Percentiles rank a stretch among this genome's conserved stretches.
phyloP scores from a whole-genome alignment of 495 filamentous ascomycete genomes.

The Aspergillus heteromorphus region DNA sequence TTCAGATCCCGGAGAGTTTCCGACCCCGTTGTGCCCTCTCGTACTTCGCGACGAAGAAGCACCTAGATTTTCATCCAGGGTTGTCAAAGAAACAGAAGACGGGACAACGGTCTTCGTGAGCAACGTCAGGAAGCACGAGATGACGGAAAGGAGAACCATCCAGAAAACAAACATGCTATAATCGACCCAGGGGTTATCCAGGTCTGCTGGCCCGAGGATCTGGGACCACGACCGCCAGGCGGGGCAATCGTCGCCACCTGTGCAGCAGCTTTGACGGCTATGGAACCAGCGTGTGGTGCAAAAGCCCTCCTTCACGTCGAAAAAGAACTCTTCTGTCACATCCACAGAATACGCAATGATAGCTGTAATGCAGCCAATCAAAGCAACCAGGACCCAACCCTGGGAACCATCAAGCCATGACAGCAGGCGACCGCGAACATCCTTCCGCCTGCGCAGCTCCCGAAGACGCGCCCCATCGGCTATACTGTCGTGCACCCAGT shows the following conservation, averaged over 20 bases:
- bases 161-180: conserved; percentile 66
- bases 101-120: conserved; percentile 88
- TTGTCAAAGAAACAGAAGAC: conserved; percentile 76
- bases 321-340: conserved; percentile 74
- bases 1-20: conserved; percentile 36
- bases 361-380: conserved; percentile 86
- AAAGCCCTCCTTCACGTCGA: conserved; percentile 88
- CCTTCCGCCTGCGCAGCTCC: conserved; percentile 72
- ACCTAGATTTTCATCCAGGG: conserved; percentile 77
- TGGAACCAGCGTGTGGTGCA: conserved; percentile 68
- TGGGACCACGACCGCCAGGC: conserved; percentile 75
- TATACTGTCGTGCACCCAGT: conserved; percentile 98
- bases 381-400: conserved; percentile 88
- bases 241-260: conserved; percentile 55
- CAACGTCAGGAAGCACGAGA: conserved; percentile 74
- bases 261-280: conserved; percentile 74
- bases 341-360: conserved; percentile 85
- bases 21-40: conserved; percentile 28
- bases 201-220: conserved; percentile 47
- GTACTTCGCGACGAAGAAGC: conserved; percentile 43
- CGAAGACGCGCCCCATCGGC: conserved; percentile 88
- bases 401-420: conserved; percentile 82
- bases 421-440: conserved; percentile 71
- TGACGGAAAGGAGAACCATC: conserved; percentile 65
- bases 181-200: conserved; percentile 62